Evolutionary conservation across 1,284 basidiomycete species (phyloP), one percentile per base, ranked within the genome.

Genomic region (Vanrija pseudolonga): DNA sequence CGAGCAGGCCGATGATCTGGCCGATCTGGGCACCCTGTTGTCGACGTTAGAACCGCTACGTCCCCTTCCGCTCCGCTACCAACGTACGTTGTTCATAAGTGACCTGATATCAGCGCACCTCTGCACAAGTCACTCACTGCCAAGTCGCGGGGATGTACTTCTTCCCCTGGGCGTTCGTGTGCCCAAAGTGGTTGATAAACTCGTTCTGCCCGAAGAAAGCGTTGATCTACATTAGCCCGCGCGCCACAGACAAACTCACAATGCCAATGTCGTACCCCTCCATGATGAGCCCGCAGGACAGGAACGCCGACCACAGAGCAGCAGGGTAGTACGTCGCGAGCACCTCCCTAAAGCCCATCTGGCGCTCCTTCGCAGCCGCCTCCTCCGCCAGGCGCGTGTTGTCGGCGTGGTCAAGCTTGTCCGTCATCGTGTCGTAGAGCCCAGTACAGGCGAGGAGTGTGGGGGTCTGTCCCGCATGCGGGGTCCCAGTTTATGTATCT

Each of bases 261-360:
- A 64, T 45, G 37, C 51, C 59, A 40, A 61, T 64, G 41, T 65
- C 63, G 40, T 58, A 65, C 15, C 62, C 62, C 74, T 71, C 37
- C 40, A 41, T 41, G 15, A 41, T 15, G 37, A 39, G 19, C 11
- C n/a, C 18, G 24, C 28, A 38, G 22, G 28, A 32, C n/a, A 23
- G 36, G 47, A 23, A 23, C 3, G n/a, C 48, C 7, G 40, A 26
- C 17, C 23, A 19, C n/a, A 50, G 28, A 11, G 23, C 15, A 28
- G 39, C 23, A 5, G 15, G 24, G n/a, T 32, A 23, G 17, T 24
- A 28, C 6, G 36, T 18, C 19, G 36, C 32, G n/a, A 22, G 38
- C 8, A 38, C 32, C 32, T 32, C 4, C 38, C 47, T 15, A n/a
- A 38, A 11, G 64, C 72, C 72, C 73, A 79, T 60, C 32, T 12